A percentile compares a stretch with the other conserved stretches of the same genome.
These are phyloP conservation scores for Paramecium sonneborni DNA, from an alignment of 73 alveolate species.

Conservation along the genomic window DNA sequence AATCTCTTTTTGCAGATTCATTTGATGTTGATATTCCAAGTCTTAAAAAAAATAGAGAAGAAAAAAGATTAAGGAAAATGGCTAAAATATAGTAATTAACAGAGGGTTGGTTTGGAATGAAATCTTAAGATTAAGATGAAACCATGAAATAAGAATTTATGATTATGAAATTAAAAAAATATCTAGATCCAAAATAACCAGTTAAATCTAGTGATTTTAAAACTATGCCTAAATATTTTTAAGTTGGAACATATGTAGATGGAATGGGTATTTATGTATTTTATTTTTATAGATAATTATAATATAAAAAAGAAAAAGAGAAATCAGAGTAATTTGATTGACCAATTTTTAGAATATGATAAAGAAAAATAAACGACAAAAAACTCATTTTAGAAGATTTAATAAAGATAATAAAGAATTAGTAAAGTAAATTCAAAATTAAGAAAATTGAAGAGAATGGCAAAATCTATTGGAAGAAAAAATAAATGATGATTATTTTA, in stretches of 20 bases:
- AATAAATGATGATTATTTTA: background rate
- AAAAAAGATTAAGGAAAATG: constrained; percentile 24
- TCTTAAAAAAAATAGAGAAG: constrained; percentile 14
- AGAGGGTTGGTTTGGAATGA: constrained; percentile 56
- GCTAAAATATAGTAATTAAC: constrained; percentile 27
- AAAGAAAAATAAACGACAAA: background rate
- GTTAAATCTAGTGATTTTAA: constrained; percentile 21
- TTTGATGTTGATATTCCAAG: constrained; percentile 17
- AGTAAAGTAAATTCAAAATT: constrained; percentile 37
- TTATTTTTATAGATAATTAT: constrained; percentile 39
- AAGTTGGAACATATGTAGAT: constrained; percentile 46
- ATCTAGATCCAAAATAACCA: constrained; percentile 41
- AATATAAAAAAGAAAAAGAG: background rate
- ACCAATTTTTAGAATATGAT: constrained; percentile 18
- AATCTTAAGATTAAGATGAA: constrained; percentile 37
- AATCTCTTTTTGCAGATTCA: constrained; percentile 10
- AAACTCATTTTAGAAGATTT: background rate
- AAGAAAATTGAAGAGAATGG: background rate
- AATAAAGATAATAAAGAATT: background rate
- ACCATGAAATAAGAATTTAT: background rate
- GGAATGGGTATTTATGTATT: constrained; percentile 15
- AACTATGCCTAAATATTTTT: constrained; percentile 27
- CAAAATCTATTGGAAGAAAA: constrained; percentile 31
- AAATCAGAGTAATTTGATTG: background rate
- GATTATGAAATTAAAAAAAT: constrained; percentile 34